Evolutionary conservation across 495 filamentous ascomycete genomes (phyloP).

Genomic region (Penicillium crystallinum): DNA sequence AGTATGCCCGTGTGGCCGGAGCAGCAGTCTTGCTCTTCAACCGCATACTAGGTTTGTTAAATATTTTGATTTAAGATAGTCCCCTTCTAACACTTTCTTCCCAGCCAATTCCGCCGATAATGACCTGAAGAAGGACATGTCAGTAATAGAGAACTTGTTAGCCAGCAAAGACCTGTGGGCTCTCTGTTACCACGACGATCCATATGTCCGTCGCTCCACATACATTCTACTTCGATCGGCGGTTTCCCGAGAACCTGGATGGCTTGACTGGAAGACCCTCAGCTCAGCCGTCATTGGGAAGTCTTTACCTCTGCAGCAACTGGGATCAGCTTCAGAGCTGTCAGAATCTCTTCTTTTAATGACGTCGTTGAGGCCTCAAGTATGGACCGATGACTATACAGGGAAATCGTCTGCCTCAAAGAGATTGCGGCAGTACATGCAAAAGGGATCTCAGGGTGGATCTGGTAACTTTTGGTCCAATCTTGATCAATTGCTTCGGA

Average conservation of each 20-base stretch:
- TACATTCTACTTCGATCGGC: conserved; percentile 61
- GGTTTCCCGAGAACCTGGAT: conserved; percentile 52
- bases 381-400: conserved; percentile 68
- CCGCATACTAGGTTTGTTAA: conserved; percentile 39
- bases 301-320: conserved; percentile 61
- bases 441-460: conserved; percentile 74
- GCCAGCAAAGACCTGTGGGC: conserved; percentile 67
- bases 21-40: conserved; percentile 47
- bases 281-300: conserved; percentile 64
- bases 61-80: background rate
- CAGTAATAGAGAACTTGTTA: conserved; percentile 53
- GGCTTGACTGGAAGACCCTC: conserved; percentile 57
- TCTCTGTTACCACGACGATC: conserved; percentile 61
- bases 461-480: conserved; percentile 65
- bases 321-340: conserved; percentile 66
- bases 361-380: conserved; percentile 56
- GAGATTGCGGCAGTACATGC: conserved; percentile 66
- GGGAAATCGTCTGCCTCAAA: conserved; percentile 61
- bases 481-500: conserved; percentile 52
- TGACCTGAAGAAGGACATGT: conserved; percentile 48
- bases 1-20: conserved; percentile 74
- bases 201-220: conserved; percentile 62
- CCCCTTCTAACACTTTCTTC: background rate
- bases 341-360: conserved; percentile 57
- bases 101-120: conserved; percentile 40